Evolutionary conservation across 2,329 filamentous ascomycete species (phyloP).

Genomic region (Mycocentrospora acerina): DNA sequence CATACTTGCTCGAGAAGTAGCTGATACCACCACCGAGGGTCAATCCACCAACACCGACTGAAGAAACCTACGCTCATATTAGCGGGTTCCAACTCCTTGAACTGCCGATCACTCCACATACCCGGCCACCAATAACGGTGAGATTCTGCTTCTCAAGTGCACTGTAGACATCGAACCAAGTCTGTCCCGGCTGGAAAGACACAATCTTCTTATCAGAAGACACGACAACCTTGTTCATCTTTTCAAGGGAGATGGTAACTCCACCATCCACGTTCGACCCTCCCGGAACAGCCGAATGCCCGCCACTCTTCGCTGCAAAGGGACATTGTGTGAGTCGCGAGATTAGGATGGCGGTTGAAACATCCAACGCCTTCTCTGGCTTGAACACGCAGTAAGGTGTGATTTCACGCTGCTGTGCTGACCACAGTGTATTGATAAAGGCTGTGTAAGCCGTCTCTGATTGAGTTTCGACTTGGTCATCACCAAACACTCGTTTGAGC

Average conservation of each 20-base stretch:
- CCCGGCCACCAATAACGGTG: constrained; percentile 26
- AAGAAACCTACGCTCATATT: not conserved
- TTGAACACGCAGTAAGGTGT: constrained; percentile 32
- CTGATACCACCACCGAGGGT: constrained; percentile 29
- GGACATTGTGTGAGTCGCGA: constrained; percentile 29
- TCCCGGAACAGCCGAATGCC: constrained; percentile 44
- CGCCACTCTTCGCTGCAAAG: constrained; percentile 50
- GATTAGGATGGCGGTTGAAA: constrained; percentile 21
- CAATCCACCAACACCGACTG: constrained; percentile 32
- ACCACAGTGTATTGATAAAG: constrained; percentile 31
- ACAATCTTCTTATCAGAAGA: constrained; percentile 23
- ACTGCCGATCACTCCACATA: too few species aligned
- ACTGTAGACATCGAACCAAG: constrained; percentile 33
- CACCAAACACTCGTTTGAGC: constrained; percentile 24
- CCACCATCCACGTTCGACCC: constrained; percentile 46
- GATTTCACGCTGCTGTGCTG: constrained; percentile 24
- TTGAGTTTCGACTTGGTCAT: constrained; percentile 13
- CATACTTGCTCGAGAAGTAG: constrained; percentile 21
- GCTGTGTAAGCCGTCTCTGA: constrained; percentile 17
- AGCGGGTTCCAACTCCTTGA: too few species aligned
- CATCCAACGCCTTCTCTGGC: constrained; percentile 18
- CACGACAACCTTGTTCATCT: constrained; percentile 28
- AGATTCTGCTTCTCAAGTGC: constrained; percentile 23
- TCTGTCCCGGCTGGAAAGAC: constrained; percentile 26
- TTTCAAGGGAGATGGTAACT: constrained; percentile 46